Base-by-base conservation (phyloP, 2,329 filamentous ascomycete species). In the Chrysoporthe puriensis region DNA sequence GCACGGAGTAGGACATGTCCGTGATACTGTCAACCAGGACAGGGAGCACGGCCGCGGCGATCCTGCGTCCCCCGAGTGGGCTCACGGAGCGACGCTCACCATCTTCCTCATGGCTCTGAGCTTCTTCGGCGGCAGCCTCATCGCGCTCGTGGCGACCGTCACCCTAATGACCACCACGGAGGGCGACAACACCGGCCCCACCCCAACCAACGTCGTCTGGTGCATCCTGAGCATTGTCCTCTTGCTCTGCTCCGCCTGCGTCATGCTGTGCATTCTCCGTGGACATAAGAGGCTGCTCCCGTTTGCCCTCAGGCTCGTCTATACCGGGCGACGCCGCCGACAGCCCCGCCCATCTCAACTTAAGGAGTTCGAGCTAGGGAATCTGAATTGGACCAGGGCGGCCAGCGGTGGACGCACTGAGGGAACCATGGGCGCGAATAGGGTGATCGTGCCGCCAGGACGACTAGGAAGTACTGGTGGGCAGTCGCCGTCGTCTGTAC, bases 321-420 rank as follows among this genome's bases (percentile, higher is more conserved):
- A 54, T 26, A 32, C 50, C 11, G 50, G 50, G 18, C 18, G 18
- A 3, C 46, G 46, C 18, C 11, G 21, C 6, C 42, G 36, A 7
- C 18, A 21, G 7, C 2, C 13, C 14, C 26, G 36, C 13, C 18
- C 64, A 34, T 26, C 63, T 60, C 52, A 42, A 3, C 43, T 52
- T 54, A 43, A 66, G 46, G 67, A 63, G 6, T 42, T 63, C 7
- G 67, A 69, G 60, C 18, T 69, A 16, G 59, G 34, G 2, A 6
- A 59, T 13, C 7, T 66, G 1, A 18, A 5, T 21, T 54, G 52
- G 4, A 18, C 18, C 3, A 48, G 34, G 5, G 26, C n/a, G 5
- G 46, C 48, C 6, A 43, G 46, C 5, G 42, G 21, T 43, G 9
- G 44, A 14, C n/a, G 42, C 9, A 9, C 14, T 16, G 18, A 44